Evolutionary conservation across 1,284 basidiomycete genomes (phyloP).

Genomic region (Ustilago sp.): DNA sequence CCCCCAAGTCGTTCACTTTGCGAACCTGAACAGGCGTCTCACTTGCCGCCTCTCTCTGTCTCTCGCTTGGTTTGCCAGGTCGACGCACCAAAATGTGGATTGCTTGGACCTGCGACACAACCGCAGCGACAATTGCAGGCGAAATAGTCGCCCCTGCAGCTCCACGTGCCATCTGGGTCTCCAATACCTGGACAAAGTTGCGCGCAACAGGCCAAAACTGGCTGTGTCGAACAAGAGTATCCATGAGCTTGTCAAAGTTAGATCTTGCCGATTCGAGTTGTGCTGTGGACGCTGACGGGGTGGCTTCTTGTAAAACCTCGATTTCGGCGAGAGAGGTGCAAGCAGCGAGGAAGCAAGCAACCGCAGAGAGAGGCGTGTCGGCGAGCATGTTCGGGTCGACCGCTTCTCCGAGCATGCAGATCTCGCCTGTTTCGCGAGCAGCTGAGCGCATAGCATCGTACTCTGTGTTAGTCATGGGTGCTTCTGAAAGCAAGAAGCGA

Average conservation of each 20-base stretch:
- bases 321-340: constrained; percentile 34
- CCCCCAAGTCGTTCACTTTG: constrained; percentile 29
- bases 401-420: constrained; percentile 30
- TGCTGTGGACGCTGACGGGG: background rate
- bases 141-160: background rate
- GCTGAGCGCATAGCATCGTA: constrained; percentile 36
- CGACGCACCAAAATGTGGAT: constrained; percentile 42
- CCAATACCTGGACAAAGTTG: constrained; percentile 18
- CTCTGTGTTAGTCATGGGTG: constrained; percentile 24
- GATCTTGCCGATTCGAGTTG: constrained; percentile 19
- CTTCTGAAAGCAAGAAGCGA: constrained; percentile 25
- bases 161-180: constrained; percentile 13
- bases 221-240: constrained; percentile 26
- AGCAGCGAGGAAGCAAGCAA: constrained; percentile 30
- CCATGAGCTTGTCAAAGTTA: constrained; percentile 17
- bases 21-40: constrained; percentile 13
- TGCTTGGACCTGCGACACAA: constrained; percentile 40
- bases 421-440: constrained; percentile 33
- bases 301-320: constrained; percentile 21
- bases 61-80: constrained; percentile 1
- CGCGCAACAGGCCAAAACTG: constrained; percentile 38
- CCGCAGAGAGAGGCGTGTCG: constrained; percentile 32
- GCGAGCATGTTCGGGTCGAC: constrained; percentile 25
- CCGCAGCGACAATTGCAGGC: constrained; percentile 9
- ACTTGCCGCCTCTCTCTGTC: background rate